Percentiles rank a stretch among this genome's conserved stretches.
Conservation (phyloP, 2,329 filamentous ascomycete genomes). For the Leptographium lundbergii region DNA sequence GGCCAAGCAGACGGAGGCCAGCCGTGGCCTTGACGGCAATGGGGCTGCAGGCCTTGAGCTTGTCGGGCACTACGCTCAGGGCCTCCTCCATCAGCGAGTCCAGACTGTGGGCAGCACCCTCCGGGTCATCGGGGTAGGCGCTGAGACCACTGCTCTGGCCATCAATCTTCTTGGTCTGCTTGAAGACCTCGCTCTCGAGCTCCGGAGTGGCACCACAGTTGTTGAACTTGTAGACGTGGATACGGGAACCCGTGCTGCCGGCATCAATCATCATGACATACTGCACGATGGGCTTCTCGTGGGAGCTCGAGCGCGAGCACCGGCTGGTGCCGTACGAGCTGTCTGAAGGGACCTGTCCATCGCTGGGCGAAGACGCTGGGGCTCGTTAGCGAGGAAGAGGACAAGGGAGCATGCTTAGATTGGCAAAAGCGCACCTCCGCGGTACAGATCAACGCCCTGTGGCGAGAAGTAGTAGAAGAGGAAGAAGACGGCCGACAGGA, state of each 20-base stretch:
- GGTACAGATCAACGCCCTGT: slow-evolving; percentile 40
- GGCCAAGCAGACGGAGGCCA: slow-evolving; percentile 75
- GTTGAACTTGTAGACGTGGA: slow-evolving; percentile 99
- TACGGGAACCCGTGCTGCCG: slow-evolving; percentile 91
- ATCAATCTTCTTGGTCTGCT: slow-evolving; percentile 78
- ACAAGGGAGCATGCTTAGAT: neutral
- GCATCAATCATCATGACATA: slow-evolving; percentile 99
- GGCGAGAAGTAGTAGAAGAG: slow-evolving; percentile 54
- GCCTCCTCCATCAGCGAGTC: slow-evolving; percentile 82
- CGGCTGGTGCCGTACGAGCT: slow-evolving; percentile 53
- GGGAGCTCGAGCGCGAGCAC: slow-evolving; percentile 73
- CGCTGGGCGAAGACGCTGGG: slow-evolving; percentile 5
- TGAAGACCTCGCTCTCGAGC: slow-evolving; percentile 83
- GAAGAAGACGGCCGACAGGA: slow-evolving; percentile 45
- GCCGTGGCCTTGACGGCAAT: slow-evolving; percentile 97
- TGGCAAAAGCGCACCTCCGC: slow-evolving; percentile 24
- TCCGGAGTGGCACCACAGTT: slow-evolving; percentile 95
- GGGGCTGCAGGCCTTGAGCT: slow-evolving; percentile 82
- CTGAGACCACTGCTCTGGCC: slow-evolving; percentile 58
- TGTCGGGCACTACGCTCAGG: slow-evolving; percentile 70
- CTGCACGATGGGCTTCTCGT: slow-evolving; percentile 86
- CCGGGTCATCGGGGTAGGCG: slow-evolving; percentile 73
- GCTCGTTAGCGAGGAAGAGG: neutral
- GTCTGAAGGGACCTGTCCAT: slow-evolving; percentile 45
- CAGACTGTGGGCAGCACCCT: slow-evolving; percentile 79